Base-by-base conservation (phyloP, 179 eudicot species). In the Silene coronaria region DNA sequence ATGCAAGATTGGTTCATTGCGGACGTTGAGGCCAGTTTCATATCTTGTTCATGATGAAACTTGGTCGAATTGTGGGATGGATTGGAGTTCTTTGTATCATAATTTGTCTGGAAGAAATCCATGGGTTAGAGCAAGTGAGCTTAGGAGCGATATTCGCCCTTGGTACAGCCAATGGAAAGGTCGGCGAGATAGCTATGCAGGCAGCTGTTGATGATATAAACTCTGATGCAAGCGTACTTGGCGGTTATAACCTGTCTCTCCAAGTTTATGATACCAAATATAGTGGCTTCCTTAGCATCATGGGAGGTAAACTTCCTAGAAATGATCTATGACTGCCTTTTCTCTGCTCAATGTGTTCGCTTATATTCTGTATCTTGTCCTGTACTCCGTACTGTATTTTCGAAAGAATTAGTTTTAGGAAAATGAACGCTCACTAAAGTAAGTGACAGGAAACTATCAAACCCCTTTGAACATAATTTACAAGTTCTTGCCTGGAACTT, bases 181-280 rank as follows among this genome's bases (percentile, higher is more conserved):
- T 88, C 55, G 66, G 91, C 6, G 26, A 77, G 71, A 83, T 88
- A 23, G 89, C 87, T 9, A 85, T 88, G 88, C 34, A 79, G 6
- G 89, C 91, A 53, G 91, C 91, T 48, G 83, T 90, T 24, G 81
- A 86, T 32, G 96, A 90, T 70, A 61, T 90, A 12, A 90, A 90
- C 62, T 83, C 88, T 62, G 88, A 90, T 81, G 84, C 91, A 66
- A 86, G 69, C 46, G n/a, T 88, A 75, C 91, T 90, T 73, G 81
- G 79, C 32, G 92, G 91, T 13, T 85, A 69, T 16, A 80, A 66
- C 45, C 83, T 90, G 42, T 67, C 75, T 68, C 83, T 90, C 55
- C 74, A 80, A 3, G 27, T 81, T 38, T 85, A 84, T 58, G 89
- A 90, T 81, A 66, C 96, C 17, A 86, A 88, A 68, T 84, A 62